Percentiles rank a stretch among this genome's conserved stretches.
Evolutionary conservation across 768 basidiomycete genomes (phyloP).

Genomic region (Hygrocybe punicea): DNA sequence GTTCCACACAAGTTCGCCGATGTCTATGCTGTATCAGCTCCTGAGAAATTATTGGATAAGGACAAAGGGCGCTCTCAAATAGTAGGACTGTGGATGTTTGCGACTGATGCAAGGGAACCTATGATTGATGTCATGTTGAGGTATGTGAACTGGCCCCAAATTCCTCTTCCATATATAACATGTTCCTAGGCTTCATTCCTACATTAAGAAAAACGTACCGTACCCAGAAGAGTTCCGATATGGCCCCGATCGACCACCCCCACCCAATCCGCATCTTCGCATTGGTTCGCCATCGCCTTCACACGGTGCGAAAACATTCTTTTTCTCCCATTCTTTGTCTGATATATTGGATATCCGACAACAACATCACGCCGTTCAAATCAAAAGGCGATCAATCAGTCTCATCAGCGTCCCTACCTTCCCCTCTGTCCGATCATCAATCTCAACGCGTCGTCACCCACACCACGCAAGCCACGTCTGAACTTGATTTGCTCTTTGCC

Average conservation of each 20-base stretch:
- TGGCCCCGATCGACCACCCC: slow-evolving; percentile 63
- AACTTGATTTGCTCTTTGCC: slow-evolving; percentile 48
- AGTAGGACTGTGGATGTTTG: slow-evolving; percentile 74
- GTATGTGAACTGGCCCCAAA: too few species aligned
- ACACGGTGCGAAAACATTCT: background rate
- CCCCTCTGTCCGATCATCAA: background rate
- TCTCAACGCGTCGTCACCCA: background rate
- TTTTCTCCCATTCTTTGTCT: background rate
- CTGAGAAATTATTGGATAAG: slow-evolving; percentile 42
- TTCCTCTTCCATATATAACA: too few species aligned
- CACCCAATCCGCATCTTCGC: slow-evolving; percentile 44
- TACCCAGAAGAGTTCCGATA: slow-evolving; percentile 74
- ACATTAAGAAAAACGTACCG: slow-evolving; percentile 58
- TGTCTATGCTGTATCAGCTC: slow-evolving; percentile 45
- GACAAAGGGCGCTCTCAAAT: slow-evolving; percentile 57
- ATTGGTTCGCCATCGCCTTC: slow-evolving; percentile 26
- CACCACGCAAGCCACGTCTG: slow-evolving; percentile 33
- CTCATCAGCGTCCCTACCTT: background rate
- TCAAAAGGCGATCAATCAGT: background rate
- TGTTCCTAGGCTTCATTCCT: slow-evolving; percentile 55
- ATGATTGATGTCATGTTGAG: slow-evolving; percentile 69
- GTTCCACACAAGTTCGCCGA: slow-evolving; percentile 47
- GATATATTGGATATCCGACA: background rate
- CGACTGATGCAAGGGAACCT: slow-evolving; percentile 65
- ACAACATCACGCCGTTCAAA: background rate